Evolutionary conservation across 768 basidiomycete species (phyloP), one percentile per base, ranked within the genome.

Genomic region (Grammothele lineata): DNA sequence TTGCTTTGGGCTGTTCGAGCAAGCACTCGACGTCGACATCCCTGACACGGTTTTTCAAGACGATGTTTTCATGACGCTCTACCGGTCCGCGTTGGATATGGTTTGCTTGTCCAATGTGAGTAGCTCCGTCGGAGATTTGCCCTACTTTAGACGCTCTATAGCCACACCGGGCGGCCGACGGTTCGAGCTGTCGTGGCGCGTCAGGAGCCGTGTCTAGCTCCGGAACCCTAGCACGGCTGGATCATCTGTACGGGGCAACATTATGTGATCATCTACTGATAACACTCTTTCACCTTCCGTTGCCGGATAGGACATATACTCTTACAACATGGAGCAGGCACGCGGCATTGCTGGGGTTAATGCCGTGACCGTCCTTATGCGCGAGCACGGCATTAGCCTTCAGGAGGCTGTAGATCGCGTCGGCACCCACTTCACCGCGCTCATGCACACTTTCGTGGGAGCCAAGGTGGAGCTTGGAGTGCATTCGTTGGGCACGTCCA

Each of bases 311-410:
- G 83, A 87, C 48, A 66, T 86, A 21, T 85, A 84, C 57, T 85
- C 81, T 11, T 87, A 86, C 66, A 78, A 85, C 62, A 79, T 84
- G 77, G 84, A 88, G 59, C 82, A 85, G 59, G 76, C 79, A 44
- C 82, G 80, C 58, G 85, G 83, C 15, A 77, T 79, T 45, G 69
- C 67, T 21, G 82, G 82, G 26, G 85, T 73, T 57, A 74, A 75
- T 45, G 62, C 79, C 12, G 64, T 82, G 24, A 73, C 73, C 1
- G 68, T 77, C 14, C 70, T 78, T 34, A 79, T 77, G 76, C 65
- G 73, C 24, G 67, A 75, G 33, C 59, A 62, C 24, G 51, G 62
- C 15, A 48, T 70, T 32, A 62, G 67, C 43, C 53, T 76, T 0
- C 67, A 74, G 40, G 66, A 56, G 0, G 70, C 77, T 2, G 57